Evolutionary conservation across 2,329 filamentous ascomycete species (phyloP).

Genomic region (Trichoderma oligosporum): DNA sequence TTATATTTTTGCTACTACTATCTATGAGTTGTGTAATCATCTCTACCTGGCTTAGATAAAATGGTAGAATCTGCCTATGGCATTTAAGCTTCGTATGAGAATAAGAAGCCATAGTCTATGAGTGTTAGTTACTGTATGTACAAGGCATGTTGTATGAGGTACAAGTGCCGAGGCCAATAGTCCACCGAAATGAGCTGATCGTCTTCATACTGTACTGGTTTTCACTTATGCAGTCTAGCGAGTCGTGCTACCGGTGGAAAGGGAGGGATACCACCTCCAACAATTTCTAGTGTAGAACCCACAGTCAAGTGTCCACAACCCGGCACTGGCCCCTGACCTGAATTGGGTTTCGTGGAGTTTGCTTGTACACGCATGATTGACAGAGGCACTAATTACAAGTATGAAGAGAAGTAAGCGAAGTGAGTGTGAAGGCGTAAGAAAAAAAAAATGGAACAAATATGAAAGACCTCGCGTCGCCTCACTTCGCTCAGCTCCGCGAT

Average conservation of each 20-base stretch:
- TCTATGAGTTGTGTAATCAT: too few species aligned
- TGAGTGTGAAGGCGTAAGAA: background rate
- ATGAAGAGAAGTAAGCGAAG: background rate
- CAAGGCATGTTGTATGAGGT: constrained; percentile 10
- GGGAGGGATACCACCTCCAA: too few species aligned
- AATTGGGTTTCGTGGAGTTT: background rate
- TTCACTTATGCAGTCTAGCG: background rate
- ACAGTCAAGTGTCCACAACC: constrained; percentile 3
- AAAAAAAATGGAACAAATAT: background rate
- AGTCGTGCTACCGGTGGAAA: constrained; percentile 12
- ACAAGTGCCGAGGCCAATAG: background rate
- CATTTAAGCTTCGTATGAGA: too few species aligned
- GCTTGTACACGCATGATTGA: background rate
- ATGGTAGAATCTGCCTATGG: too few species aligned
- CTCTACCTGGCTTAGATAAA: too few species aligned
- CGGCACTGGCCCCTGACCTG: background rate
- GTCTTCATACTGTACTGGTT: background rate
- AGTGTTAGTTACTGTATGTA: too few species aligned
- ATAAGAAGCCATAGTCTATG: too few species aligned
- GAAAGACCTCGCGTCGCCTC: constrained; percentile 7
- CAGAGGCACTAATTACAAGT: background rate
- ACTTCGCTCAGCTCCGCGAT: background rate
- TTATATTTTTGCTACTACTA: too few species aligned
- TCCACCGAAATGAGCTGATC: background rate
- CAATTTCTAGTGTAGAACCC: constrained; percentile 1